Evolutionary conservation across 495 filamentous ascomycete genomes (phyloP).

Genomic region (Xylaria cubensis): DNA sequence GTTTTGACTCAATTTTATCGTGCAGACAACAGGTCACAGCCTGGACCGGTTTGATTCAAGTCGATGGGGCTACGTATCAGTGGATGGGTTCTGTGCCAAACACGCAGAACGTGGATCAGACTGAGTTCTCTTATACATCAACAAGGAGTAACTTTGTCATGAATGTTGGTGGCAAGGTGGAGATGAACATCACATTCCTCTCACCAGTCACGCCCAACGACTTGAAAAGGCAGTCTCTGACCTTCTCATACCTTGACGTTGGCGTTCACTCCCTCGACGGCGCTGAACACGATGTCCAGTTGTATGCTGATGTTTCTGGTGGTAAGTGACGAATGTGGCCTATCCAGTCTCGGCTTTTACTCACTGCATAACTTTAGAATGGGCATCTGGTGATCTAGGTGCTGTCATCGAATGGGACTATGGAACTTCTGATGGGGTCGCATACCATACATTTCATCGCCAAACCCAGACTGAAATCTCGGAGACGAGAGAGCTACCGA

Average conservation of each 20-base stretch:
- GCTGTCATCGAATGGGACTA: slow-evolving; percentile 50
- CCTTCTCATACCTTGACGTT: slow-evolving; percentile 83
- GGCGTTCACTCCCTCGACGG: slow-evolving; percentile 62
- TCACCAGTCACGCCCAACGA: slow-evolving; percentile 90
- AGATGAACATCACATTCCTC: slow-evolving; percentile 81
- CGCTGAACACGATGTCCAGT: slow-evolving; percentile 69
- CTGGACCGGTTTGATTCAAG: slow-evolving; percentile 71
- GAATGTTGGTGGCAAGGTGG: slow-evolving; percentile 66
- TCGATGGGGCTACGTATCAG: slow-evolving; percentile 62
- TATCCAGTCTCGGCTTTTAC: slow-evolving; percentile 50
- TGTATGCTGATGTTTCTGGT: slow-evolving; percentile 88
- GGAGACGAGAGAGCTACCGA: slow-evolving; percentile 73
- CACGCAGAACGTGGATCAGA: slow-evolving; percentile 50
- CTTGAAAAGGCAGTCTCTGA: slow-evolving; percentile 82
- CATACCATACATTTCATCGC: slow-evolving; percentile 63
- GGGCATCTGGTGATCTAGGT: slow-evolving; percentile 50
- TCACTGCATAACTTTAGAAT: slow-evolving; percentile 45
- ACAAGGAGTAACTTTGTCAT: slow-evolving; percentile 88
- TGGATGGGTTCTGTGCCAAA: slow-evolving; percentile 68
- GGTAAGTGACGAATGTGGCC: slow-evolving; percentile 64
- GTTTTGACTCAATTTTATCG: slow-evolving; percentile 62
- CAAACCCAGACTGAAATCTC: slow-evolving; percentile 69
- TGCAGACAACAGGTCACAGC: slow-evolving; percentile 76
- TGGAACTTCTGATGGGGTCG: slow-evolving; percentile 44
- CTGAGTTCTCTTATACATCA: slow-evolving; percentile 77